Evolutionary conservation across 805 yeast species (phyloP), one percentile per base, ranked within the genome.

Genomic region (Candida sithepensis): DNA sequence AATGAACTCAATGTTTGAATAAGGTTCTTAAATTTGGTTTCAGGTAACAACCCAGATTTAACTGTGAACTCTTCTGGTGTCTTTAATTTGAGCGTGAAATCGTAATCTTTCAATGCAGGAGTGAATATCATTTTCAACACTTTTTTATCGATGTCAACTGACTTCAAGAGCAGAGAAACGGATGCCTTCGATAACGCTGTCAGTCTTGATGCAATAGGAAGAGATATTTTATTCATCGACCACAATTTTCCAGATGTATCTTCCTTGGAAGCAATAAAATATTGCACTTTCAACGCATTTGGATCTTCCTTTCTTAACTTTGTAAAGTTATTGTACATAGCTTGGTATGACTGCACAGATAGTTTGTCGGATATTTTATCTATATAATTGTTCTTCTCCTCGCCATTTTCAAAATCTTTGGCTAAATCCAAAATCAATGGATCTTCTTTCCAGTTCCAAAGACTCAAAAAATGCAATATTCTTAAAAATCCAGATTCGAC

Each of bases 381-480:
- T 52, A 69, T 64, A 45, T 63, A 60, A 18, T 52, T 55, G 7
- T 51, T 54, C 34, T 62, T 50, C 2, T 56, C 47, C 32, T 64
- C 69, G 16, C 48, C 42, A 54, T 52, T 42, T 20, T 53, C 59
- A 38, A 60, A 65, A 50, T 78, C 78, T 48, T 74, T 82, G 13
- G 84, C 81, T 55, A 88, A 68, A 59, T 94, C 97, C 50, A 94
- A 68, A 45, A 91, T 78, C 51, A 94, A 68, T 1, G 96, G 85
- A 41, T 85, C 89, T 52, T 87, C 95, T 57, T 80, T 85, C 99
- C 99, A 94, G 65, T 94, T 90, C 99, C 99, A 94, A 39, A 68
- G 68, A 22, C 96, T 76, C 40, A 94, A 64, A 58, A 85, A 87
- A 41, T 78, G 71, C 34, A 94, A 63, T 12, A 84, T 77, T 49